phyloP scores from a whole-genome alignment of 2,329 filamentous ascomycete genomes.

The Chaetomiaceae sp. region DNA sequence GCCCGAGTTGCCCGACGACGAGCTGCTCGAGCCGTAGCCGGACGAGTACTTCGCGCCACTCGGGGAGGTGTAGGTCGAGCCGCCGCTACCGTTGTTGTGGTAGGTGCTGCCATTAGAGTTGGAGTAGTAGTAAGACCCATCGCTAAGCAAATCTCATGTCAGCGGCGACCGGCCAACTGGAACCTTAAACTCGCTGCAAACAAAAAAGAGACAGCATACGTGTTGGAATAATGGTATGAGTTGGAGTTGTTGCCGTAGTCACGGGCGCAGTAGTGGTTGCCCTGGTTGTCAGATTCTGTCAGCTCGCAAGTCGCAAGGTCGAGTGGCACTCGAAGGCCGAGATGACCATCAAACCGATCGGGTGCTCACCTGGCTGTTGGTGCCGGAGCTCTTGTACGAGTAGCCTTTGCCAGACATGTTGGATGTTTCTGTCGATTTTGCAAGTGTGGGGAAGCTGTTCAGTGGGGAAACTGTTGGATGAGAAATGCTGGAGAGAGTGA shows the following conservation, averaged over 20 bases:
- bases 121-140: slow-evolving; percentile 70
- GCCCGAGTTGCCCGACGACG: slow-evolving; percentile 11
- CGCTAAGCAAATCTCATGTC: slow-evolving; percentile 14
- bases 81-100: slow-evolving; percentile 56
- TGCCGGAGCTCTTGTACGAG: slow-evolving; percentile 22
- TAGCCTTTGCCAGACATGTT: slow-evolving; percentile 25
- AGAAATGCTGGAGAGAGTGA: not conserved
- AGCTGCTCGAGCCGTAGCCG: slow-evolving; percentile 11
- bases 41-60: slow-evolving; percentile 32
- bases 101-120: slow-evolving; percentile 66
- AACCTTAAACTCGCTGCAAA: too few species aligned
- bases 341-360: not conserved
- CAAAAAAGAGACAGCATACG: slow-evolving; percentile 1
- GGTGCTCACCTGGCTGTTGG: slow-evolving; percentile 21
- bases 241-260: slow-evolving; percentile 38
- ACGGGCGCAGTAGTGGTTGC: slow-evolving; percentile 26
- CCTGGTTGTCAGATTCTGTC: slow-evolving; percentile 9
- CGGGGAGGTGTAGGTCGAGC: slow-evolving; percentile 56
- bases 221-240: slow-evolving; percentile 64
- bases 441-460: not conserved
- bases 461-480: not conserved
- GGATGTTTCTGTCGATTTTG: not conserved
- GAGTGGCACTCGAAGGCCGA: not conserved
- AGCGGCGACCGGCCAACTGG: too few species aligned
- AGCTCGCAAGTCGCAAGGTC: too few species aligned